Conservation (phyloP, 2,329 filamentous ascomycete species). For the Cordyceps fumosorosea region DNA sequence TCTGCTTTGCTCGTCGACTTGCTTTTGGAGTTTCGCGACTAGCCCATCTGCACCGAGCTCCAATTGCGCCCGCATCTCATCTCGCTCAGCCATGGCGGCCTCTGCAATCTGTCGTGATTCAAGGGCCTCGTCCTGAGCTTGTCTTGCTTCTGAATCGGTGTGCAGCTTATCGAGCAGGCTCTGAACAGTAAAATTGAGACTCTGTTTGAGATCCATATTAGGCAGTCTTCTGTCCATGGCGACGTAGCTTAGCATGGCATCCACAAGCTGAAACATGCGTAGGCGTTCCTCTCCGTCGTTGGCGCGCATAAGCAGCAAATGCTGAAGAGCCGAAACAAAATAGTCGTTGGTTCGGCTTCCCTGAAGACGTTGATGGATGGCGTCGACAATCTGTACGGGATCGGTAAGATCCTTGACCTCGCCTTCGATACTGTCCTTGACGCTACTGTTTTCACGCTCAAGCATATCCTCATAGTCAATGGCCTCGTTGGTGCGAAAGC, state of each 20-base stretch:
- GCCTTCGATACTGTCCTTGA: slow-evolving; percentile 79
- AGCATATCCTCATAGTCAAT: slow-evolving; percentile 98
- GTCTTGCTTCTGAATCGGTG: slow-evolving; percentile 89
- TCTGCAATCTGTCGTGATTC: slow-evolving; percentile 91
- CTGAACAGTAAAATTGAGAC: slow-evolving; percentile 94
- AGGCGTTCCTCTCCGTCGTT: slow-evolving; percentile 87
- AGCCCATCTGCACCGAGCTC: slow-evolving; percentile 90
- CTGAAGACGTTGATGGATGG: slow-evolving; percentile 77
- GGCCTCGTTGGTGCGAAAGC: slow-evolving; percentile 86
- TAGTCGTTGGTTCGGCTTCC: slow-evolving; percentile 88
- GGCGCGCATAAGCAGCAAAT: slow-evolving; percentile 85
- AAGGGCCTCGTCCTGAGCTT: slow-evolving; percentile 83
- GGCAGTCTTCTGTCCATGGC: slow-evolving; percentile 94
- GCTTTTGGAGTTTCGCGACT: slow-evolving; percentile 85
- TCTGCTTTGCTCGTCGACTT: slow-evolving; percentile 85
- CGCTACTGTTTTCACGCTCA: slow-evolving; percentile 82
- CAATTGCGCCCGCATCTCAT: slow-evolving; percentile 85
- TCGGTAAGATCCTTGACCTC: slow-evolving; percentile 90
- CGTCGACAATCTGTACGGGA: slow-evolving; percentile 87
- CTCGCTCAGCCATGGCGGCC: slow-evolving; percentile 89
- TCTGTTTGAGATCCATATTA: slow-evolving; percentile 97
- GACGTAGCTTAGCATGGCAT: slow-evolving; percentile 98
- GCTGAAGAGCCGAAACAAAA: slow-evolving; percentile 91
- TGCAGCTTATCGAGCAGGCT: slow-evolving; percentile 91
- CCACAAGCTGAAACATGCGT: slow-evolving; percentile 94